A percentile compares a stretch with the other conserved stretches of the same genome.
Conservation (phyloP, 2,329 filamentous ascomycete species). For the Pyricularia sp. region DNA sequence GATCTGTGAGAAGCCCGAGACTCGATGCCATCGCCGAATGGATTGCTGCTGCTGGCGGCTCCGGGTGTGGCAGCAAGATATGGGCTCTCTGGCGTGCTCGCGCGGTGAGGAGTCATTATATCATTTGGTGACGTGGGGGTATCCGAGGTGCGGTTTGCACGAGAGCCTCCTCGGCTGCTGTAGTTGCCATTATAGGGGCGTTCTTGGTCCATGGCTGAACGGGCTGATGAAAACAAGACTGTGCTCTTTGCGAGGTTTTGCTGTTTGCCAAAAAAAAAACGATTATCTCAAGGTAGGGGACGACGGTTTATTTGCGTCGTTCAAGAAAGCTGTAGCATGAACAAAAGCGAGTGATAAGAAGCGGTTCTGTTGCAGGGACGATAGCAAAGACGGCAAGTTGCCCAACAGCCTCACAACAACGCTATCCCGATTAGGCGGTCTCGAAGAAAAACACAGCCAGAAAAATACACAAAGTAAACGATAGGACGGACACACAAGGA, state of each 20-base stretch:
- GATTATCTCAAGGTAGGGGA: neutral
- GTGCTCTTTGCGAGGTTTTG: neutral
- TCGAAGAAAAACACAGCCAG: neutral
- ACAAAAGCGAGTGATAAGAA: neutral
- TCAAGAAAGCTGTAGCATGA: neutral
- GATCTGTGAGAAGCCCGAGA: conserved; percentile 23
- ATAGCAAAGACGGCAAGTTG: neutral
- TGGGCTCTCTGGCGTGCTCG: neutral
- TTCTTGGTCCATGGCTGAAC: neutral
- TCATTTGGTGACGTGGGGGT: neutral
- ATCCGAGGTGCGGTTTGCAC: neutral
- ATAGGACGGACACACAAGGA: neutral
- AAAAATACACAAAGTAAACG: neutral
- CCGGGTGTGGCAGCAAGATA: neutral
- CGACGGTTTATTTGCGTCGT: neutral
- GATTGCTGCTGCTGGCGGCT: conserved; percentile 17
- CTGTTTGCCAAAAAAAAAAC: neutral
- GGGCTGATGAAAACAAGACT: neutral
- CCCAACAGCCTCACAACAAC: neutral
- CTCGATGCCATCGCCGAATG: conserved; percentile 30
- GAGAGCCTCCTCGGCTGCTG: neutral
- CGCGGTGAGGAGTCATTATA: neutral
- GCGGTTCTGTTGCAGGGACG: neutral
- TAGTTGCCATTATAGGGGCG: neutral
- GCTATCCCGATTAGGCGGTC: neutral